These are phyloP conservation scores for Skeletonema potamos DNA, from an alignment of 108 stramenopile genomes.

Conservation along the genomic window DNA sequence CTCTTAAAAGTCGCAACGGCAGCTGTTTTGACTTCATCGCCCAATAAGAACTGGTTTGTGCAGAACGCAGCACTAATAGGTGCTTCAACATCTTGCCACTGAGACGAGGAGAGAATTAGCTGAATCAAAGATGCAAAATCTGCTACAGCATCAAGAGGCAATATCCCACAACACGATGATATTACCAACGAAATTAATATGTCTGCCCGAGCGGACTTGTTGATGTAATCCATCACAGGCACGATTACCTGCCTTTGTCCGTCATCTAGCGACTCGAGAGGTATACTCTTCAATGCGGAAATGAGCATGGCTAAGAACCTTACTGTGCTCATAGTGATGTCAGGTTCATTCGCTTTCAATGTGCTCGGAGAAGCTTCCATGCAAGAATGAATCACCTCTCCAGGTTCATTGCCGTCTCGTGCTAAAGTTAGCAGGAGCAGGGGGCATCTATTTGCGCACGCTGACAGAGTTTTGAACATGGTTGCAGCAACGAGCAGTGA, in stretches of 20 bases:
- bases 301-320: slow-evolving; percentile 16
- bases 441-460: slow-evolving; percentile 20
- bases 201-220: neutral
- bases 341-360: slow-evolving; percentile 25
- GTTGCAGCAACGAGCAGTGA: slow-evolving; percentile 18
- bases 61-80: slow-evolving; percentile 9
- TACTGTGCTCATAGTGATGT: slow-evolving; percentile 6
- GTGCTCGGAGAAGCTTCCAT: slow-evolving; percentile 20
- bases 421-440: slow-evolving; percentile 12
- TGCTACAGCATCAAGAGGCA: slow-evolving; percentile 9
- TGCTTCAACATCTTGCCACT: slow-evolving; percentile 26
- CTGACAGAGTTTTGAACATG: slow-evolving; percentile 28
- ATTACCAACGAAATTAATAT: slow-evolving; percentile 16
- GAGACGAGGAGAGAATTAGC: slow-evolving; percentile 6
- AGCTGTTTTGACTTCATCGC: slow-evolving; percentile 19
- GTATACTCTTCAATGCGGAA: slow-evolving; percentile 5
- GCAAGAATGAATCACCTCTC: slow-evolving; percentile 24
- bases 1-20: slow-evolving; percentile 15
- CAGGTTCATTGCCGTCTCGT: slow-evolving; percentile 14
- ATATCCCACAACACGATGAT: slow-evolving; percentile 16
- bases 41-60: slow-evolving; percentile 22
- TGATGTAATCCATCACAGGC: slow-evolving; percentile 13
- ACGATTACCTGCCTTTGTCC: neutral
- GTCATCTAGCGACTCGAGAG: slow-evolving; percentile 8
- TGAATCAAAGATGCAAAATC: slow-evolving; percentile 8